Evolutionary conservation across 2,329 filamentous ascomycete genomes (phyloP).

Genomic region (Neocucurbitaria cava): DNA sequence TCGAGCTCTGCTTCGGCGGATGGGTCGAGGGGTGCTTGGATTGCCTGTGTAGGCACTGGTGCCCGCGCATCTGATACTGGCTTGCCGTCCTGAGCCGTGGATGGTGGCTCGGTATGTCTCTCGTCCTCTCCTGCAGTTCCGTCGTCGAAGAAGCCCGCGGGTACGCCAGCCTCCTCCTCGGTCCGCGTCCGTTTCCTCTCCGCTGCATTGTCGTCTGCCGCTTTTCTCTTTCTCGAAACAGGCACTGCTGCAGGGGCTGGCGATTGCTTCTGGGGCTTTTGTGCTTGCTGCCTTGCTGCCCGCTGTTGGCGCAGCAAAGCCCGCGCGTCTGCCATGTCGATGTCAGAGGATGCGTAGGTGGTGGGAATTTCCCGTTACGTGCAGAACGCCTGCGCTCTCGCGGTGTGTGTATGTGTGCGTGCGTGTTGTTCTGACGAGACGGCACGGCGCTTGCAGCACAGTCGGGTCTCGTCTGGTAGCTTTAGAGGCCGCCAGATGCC

Average conservation of each 20-base stretch:
- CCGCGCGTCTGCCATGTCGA: conserved; percentile 48
- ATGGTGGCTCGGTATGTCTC: not conserved
- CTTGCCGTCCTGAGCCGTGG: conserved; percentile 3
- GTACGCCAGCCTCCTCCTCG: conserved; percentile 40
- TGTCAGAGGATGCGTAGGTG: not conserved
- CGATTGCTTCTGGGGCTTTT: conserved; percentile 37
- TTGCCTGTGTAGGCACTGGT: conserved; percentile 12
- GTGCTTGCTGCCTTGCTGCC: conserved; percentile 45
- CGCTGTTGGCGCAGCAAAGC: conserved; percentile 49
- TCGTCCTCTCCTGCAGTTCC: conserved; percentile 22
- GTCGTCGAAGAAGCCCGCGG: conserved; percentile 46
- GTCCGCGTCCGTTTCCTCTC: conserved; percentile 44
- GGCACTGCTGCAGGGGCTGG: conserved; percentile 38
- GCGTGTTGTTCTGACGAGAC: not conserved
- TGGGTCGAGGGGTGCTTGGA: conserved; percentile 18
- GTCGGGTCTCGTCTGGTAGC: too few relatives aligned
- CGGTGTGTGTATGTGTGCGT: not conserved
- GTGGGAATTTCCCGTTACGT: not conserved
- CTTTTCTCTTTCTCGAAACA: conserved; percentile 46
- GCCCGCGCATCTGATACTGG: conserved; percentile 8
- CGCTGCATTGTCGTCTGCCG: conserved; percentile 35
- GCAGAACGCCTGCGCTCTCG: not conserved
- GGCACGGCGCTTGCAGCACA: conserved; percentile 1
- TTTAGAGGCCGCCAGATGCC: not conserved
- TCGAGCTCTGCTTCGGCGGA: conserved; percentile 60